phyloP scores from a whole-genome alignment of 257 asterid genomes.

The Nicotiana undulata region DNA sequence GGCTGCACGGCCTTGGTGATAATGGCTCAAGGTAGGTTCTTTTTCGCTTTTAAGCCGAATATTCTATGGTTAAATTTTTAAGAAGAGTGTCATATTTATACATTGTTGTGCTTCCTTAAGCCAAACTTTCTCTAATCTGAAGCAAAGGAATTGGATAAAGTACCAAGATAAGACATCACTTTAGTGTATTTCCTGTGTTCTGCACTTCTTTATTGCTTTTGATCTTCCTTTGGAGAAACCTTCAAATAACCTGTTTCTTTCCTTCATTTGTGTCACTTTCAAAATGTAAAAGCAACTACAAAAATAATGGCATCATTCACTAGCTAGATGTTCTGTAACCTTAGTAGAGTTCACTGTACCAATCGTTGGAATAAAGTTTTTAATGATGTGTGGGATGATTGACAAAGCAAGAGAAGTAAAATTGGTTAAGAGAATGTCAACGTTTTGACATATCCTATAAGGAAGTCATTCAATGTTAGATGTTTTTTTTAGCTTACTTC shows the following conservation, averaged over 20 bases:
- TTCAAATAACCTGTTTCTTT: not conserved
- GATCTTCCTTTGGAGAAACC: not conserved
- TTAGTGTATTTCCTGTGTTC: not conserved
- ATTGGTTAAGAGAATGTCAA: constrained; percentile 34
- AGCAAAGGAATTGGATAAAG: not conserved
- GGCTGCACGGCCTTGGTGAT: constrained; percentile 98
- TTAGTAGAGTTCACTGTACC: not conserved
- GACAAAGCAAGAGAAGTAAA: constrained; percentile 4
- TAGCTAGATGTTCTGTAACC: not conserved
- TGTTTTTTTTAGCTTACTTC: not conserved
- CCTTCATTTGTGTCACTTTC: not conserved
- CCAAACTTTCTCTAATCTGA: not conserved
- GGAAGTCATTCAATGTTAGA: not conserved
- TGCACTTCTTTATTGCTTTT: not conserved
- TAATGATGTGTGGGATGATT: not conserved
- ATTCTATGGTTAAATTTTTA: not conserved
- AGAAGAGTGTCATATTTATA: not conserved
- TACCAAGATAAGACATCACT: not conserved
- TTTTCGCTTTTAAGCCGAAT: not conserved
- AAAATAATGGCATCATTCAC: not conserved
- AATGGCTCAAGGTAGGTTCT: constrained; percentile 76
- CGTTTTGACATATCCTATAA: not conserved
- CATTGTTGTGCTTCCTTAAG: not conserved
- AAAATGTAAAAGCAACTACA: not conserved
- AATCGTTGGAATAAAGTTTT: not conserved